Base-by-base conservation (phyloP, 108 stramenopile genomes). In the Nitzschia inconspicua region DNA sequence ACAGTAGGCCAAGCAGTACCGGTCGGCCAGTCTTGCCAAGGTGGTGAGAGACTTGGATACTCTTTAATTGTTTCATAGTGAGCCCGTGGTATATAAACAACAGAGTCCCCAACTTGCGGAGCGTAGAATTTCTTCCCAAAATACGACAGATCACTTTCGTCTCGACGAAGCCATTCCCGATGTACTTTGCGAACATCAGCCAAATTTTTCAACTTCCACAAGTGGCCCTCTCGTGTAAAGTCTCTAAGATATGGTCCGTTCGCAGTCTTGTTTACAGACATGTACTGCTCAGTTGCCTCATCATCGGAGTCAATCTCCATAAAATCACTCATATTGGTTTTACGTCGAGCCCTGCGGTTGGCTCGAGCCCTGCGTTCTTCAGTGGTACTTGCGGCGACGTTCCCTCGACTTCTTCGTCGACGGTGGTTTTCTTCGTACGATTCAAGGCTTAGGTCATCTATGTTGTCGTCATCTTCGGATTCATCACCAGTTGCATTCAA, bases 51-150 rank as follows among this genome's bases (percentile, higher is more conserved):
- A 27, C 77, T 72, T 7, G 84, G 84, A 68, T 72, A 93, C 39
- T 61, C 64, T 24, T 63, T 63, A 20, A 93, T 46, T 4, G 73
- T 84, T 37, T 89, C 84, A 30, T 72, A 63, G 54, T 94, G 93
- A 13, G 85, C 88, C 47, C 82, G 69, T 22, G 93, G 89, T 40
- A 94, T 82, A 64, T 94, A 94, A 32, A 94, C 85, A 18, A 94
- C 76, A 7, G 84, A 83, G 51, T 94, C 93, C 31, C 93, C 93
- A 47, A 88, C 82, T 58, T 94, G 93, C 5, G 91, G 91, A 5
- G 73, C 65, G 52, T 88, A 89, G 16, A 44, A 56, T 50, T 89
- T 89, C 23, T 62, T 56, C 25, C 83, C 86, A 9, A 52, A 53
- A 46, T 73, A 82, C 26, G 79, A 68, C 3, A 69, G 66, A 41